Percentiles rank a stretch among this genome's conserved stretches.
Conservation (phyloP, 2,329 filamentous ascomycete genomes). For the Phialophora expanda region DNA sequence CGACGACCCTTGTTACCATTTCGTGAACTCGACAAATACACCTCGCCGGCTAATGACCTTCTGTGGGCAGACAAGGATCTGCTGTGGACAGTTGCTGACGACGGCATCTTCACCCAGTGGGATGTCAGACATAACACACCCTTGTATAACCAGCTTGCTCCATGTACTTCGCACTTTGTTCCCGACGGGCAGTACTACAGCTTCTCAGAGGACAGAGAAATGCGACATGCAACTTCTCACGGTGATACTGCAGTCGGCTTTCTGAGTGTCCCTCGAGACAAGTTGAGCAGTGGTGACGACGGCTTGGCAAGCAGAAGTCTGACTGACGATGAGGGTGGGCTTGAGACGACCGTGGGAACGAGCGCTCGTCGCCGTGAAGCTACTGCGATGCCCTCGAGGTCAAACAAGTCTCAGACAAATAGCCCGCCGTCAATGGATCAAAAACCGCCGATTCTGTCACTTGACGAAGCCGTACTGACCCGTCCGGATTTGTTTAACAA, state of each 20-base stretch:
- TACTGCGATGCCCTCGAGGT: conserved; percentile 54
- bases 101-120: conserved; percentile 66
- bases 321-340: conserved; percentile 60
- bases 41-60: conserved; percentile 62
- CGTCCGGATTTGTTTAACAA: conserved; percentile 40
- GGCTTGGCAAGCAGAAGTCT: conserved; percentile 56
- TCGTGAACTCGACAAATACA: conserved; percentile 63
- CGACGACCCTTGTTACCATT: conserved; percentile 66
- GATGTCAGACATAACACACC: conserved; percentile 66
- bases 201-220: conserved; percentile 59
- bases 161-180: conserved; percentile 63
- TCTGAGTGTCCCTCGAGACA: conserved; percentile 49
- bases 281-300: conserved; percentile 54
- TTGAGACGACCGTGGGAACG: conserved; percentile 60
- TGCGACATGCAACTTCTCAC: conserved; percentile 49
- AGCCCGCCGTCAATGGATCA: conserved; percentile 59
- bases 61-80: conserved; percentile 69
- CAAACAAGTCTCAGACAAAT: conserved; percentile 59
- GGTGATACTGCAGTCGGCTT: conserved; percentile 49
- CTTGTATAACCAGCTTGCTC: conserved; percentile 61
- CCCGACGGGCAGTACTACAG: conserved; percentile 62
- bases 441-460: conserved; percentile 54
- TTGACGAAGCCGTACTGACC: conserved; percentile 57
- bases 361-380: conserved; percentile 55
- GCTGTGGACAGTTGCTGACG: conserved; percentile 67